Evolutionary conservation across 257 asterid genomes (phyloP).

Genomic region (Galeopsis tetrahit): DNA sequence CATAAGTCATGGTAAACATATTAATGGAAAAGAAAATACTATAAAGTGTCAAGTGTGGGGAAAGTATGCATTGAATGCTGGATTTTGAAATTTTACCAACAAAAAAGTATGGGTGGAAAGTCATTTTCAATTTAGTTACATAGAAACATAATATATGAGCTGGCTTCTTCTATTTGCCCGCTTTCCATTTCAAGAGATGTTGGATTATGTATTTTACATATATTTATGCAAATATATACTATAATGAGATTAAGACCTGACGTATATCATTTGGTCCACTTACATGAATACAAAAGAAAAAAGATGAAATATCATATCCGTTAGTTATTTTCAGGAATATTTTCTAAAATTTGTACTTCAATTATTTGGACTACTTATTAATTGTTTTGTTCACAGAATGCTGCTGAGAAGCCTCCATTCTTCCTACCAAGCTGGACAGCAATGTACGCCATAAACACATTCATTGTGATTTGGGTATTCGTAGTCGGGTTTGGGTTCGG

Average conservation of each 20-base stretch:
- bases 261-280: neutral
- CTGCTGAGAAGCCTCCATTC: constrained; percentile 88
- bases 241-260: neutral
- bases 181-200: neutral
- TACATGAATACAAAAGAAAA: no score
- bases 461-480: constrained; percentile 62
- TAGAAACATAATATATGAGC: constrained; percentile 17
- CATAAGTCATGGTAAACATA: no score
- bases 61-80: constrained; percentile 37
- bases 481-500: constrained; percentile 88
- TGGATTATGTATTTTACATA: neutral
- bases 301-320: neutral
- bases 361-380: neutral
- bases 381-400: constrained; percentile 54
- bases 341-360: neutral
- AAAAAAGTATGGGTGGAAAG: constrained; percentile 39
- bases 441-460: constrained; percentile 64
- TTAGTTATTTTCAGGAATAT: neutral
- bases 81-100: constrained; percentile 32
- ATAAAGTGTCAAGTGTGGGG: neutral
- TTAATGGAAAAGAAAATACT: neutral
- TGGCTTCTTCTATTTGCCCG: neutral
- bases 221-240: neutral
- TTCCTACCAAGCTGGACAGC: constrained; percentile 85
- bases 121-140: constrained; percentile 39